Evolutionary conservation across 2,329 filamentous ascomycete genomes (phyloP).

Genomic region (Beauveria sp.): DNA sequence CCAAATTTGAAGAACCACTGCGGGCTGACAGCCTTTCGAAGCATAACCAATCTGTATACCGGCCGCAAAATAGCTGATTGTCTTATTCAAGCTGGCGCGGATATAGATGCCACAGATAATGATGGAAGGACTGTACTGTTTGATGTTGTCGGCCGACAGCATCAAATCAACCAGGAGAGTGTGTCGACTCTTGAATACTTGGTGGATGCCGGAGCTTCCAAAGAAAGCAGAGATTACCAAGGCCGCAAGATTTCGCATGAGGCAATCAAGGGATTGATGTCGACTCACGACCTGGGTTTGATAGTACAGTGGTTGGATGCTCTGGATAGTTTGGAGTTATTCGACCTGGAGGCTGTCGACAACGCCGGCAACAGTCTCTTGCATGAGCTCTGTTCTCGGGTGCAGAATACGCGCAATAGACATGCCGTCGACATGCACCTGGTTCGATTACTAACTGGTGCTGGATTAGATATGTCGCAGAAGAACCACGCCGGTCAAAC

Average conservation of each 20-base stretch:
- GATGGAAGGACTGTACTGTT: background rate
- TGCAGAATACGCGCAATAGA: background rate
- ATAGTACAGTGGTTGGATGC: background rate
- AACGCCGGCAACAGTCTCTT: background rate
- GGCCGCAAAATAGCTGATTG: background rate
- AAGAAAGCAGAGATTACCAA: background rate
- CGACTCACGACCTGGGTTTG: background rate
- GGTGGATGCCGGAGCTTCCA: background rate
- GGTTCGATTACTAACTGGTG: background rate
- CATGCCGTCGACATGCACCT: background rate
- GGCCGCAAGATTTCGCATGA: background rate
- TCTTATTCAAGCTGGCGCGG: constrained; percentile 1
- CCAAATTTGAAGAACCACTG: background rate
- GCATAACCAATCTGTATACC: background rate
- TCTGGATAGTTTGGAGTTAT: background rate
- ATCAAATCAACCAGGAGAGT: background rate
- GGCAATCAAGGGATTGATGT: background rate
- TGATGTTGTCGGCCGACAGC: background rate
- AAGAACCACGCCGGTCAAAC: background rate
- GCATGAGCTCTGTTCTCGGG: background rate
- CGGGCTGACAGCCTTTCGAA: background rate
- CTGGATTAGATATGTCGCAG: background rate
- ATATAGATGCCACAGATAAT: background rate
- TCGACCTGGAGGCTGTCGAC: background rate
- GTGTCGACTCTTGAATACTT: background rate